Evolutionary conservation across 2,329 filamentous ascomycete species (phyloP).

Genomic region (Diaporthe destruens): DNA sequence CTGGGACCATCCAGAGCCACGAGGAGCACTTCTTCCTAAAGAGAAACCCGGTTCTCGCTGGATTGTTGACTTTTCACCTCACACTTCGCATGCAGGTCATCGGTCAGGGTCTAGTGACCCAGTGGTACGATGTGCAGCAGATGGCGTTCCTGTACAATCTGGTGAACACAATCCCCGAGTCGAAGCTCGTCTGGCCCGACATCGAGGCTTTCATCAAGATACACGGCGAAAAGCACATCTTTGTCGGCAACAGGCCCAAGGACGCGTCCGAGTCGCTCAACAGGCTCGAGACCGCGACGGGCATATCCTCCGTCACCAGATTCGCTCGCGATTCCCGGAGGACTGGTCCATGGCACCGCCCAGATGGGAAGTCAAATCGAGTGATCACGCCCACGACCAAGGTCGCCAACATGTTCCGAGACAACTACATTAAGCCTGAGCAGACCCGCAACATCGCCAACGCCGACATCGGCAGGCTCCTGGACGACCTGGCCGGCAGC

Average conservation of each 20-base stretch:
- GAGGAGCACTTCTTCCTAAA: slow-evolving; percentile 1
- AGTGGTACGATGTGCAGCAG: slow-evolving; percentile 24
- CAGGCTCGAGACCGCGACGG: slow-evolving; percentile 9
- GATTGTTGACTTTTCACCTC: background rate
- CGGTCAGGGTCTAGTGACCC: slow-evolving; percentile 4
- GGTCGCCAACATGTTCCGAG: slow-evolving; percentile 20
- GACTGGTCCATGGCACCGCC: background rate
- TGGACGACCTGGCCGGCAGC: background rate
- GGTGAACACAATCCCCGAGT: background rate
- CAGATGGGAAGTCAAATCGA: background rate
- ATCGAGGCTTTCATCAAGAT: slow-evolving; percentile 9
- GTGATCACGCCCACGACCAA: background rate
- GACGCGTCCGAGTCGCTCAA: slow-evolving; percentile 12
- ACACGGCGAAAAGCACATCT: slow-evolving; percentile 10
- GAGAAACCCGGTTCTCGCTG: background rate
- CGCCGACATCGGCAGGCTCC: slow-evolving; percentile 5
- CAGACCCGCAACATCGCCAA: slow-evolving; percentile 15
- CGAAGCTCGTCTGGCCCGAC: background rate
- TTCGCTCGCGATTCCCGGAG: slow-evolving; percentile 4
- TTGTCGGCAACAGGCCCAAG: background rate
- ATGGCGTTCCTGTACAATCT: slow-evolving; percentile 17
- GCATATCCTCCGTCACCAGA: slow-evolving; percentile 4
- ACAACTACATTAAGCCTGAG: background rate
- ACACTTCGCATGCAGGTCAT: slow-evolving; percentile 3
- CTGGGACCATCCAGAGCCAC: background rate